Percentiles rank a stretch among this genome's conserved stretches.
phyloP scores from a whole-genome alignment of 2,329 filamentous ascomycete species.

The Aspergillus sclerotialis region DNA sequence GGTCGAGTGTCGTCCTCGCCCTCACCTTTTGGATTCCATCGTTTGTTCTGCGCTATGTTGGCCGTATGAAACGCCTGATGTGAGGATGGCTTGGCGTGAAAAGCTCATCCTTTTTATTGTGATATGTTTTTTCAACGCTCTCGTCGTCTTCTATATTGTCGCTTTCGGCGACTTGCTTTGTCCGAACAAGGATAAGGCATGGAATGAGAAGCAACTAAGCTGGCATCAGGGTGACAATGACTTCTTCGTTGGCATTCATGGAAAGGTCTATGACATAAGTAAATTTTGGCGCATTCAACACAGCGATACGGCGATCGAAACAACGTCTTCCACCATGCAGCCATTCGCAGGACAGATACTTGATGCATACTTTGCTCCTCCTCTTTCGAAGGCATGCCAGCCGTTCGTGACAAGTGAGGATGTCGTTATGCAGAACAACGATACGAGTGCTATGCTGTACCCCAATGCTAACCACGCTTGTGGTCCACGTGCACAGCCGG shows the following conservation, averaged over 20 bases:
- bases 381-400: conserved; percentile 66
- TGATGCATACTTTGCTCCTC: conserved; percentile 78
- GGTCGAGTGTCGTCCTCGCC: conserved; percentile 77
- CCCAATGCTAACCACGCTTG: conserved; percentile 61
- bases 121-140: conserved; percentile 73
- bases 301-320: conserved; percentile 63
- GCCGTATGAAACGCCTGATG: conserved; percentile 94
- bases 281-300: conserved; percentile 84
- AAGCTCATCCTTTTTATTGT: conserved; percentile 77
- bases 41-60: conserved; percentile 67
- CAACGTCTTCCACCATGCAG: conserved; percentile 59
- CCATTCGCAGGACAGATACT: conserved; percentile 71
- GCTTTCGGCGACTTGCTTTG: conserved; percentile 78
- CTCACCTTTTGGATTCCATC: conserved; percentile 95
- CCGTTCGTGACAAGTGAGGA: conserved; percentile 59
- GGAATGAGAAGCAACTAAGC: conserved; percentile 63
- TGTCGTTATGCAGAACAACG: conserved; percentile 44
- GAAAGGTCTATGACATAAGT: conserved; percentile 84
- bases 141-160: conserved; percentile 88
- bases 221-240: conserved; percentile 66
- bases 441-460: conserved; percentile 58
- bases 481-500: conserved; percentile 51
- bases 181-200: conserved; percentile 86
- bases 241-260: conserved; percentile 81
- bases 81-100: conserved; percentile 95